Evolutionary conservation across 176 grass and related monocot species (phyloP).

Genomic region (Calamus simplicifolius): DNA sequence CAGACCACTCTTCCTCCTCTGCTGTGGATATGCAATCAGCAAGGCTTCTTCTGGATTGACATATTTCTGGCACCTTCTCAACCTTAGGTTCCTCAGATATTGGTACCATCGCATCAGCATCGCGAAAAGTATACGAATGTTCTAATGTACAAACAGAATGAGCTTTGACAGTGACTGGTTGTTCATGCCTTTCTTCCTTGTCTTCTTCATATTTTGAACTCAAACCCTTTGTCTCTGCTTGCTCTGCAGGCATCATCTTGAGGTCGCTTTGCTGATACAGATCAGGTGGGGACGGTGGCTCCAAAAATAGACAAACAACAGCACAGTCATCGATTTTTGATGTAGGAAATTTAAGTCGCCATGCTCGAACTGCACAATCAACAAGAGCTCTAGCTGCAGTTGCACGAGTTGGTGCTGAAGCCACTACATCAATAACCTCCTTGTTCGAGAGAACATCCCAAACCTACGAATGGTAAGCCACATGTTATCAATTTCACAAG

Average conservation of each 20-base stretch:
- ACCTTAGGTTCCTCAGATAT: conserved; percentile 26
- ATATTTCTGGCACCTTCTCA: conserved; percentile 32
- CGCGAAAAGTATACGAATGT: conserved; percentile 33
- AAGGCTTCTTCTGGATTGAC: conserved; percentile 63
- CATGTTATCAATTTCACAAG: no score
- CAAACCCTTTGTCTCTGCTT: conserved; percentile 18
- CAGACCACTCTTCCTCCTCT: conserved; percentile 97
- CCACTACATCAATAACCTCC: conserved; percentile 82
- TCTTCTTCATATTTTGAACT: conserved; percentile 12
- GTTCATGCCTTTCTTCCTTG: conserved; percentile 18
- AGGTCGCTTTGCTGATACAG: conserved; percentile 19
- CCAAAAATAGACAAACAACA: conserved; percentile 82
- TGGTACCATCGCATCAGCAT: conserved; percentile 48
- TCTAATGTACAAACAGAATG: conserved; percentile 39
- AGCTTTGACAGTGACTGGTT: conserved; percentile 20
- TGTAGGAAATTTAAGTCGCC: conserved; percentile 96
- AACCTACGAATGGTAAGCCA: conserved; percentile 31
- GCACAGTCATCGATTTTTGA: conserved; percentile 93
- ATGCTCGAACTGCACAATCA: conserved; percentile 80
- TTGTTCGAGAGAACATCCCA: conserved; percentile 99
- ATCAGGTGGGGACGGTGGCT: conserved; percentile 31
- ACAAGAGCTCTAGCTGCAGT: conserved; percentile 80
- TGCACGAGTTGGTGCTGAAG: conserved; percentile 52
- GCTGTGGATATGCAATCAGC: conserved; percentile 81
- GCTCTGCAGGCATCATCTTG: conserved; percentile 19